Percentiles rank a stretch among this genome's conserved stretches.
These are phyloP conservation scores for Pythium rishiriense DNA, from an alignment of 352 stramenopile species.

Conservation along the genomic window DNA sequence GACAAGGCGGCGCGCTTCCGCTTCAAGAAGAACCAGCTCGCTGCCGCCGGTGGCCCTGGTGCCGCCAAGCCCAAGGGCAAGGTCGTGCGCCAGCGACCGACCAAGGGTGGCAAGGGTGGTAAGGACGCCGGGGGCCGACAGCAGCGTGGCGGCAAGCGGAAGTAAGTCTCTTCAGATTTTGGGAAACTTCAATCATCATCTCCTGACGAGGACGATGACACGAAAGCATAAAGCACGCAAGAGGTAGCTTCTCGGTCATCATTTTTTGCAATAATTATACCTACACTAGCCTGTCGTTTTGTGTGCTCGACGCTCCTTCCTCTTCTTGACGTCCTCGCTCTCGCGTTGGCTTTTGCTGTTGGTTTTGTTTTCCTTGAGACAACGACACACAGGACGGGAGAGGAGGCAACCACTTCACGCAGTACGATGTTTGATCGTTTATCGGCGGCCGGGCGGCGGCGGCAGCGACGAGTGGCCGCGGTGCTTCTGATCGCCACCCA, in stretches of 20 bases:
- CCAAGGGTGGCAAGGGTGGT: constrained; percentile 27
- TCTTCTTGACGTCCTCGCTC: neutral
- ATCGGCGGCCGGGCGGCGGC: constrained; percentile 67
- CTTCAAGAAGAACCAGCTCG: constrained; percentile 26
- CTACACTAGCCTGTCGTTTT: constrained; percentile 15
- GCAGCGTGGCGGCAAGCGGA: constrained; percentile 6
- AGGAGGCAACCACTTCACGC: neutral
- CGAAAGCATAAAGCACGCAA: too few relatives aligned
- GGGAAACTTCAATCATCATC: too few relatives aligned
- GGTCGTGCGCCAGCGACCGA: constrained; percentile 56
- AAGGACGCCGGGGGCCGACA: neutral
- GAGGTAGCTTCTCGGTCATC: neutral
- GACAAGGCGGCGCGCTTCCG: constrained; percentile 67
- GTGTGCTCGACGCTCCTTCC: neutral
- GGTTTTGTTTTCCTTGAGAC: neutral
- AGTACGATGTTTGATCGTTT: constrained; percentile 18
- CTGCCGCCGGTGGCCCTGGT: neutral
- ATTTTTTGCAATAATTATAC: constrained; percentile 27
- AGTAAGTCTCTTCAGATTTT: constrained; percentile 2
- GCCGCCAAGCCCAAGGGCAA: constrained; percentile 46
- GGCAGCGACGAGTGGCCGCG: constrained; percentile 63
- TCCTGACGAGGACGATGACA: too few relatives aligned
- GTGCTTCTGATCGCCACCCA: constrained; percentile 74
- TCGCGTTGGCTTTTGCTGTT: neutral
- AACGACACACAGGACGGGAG: constrained; percentile 7